Conservation (phyloP, 129 eudicot species). For the Tagetes erecta region DNA sequence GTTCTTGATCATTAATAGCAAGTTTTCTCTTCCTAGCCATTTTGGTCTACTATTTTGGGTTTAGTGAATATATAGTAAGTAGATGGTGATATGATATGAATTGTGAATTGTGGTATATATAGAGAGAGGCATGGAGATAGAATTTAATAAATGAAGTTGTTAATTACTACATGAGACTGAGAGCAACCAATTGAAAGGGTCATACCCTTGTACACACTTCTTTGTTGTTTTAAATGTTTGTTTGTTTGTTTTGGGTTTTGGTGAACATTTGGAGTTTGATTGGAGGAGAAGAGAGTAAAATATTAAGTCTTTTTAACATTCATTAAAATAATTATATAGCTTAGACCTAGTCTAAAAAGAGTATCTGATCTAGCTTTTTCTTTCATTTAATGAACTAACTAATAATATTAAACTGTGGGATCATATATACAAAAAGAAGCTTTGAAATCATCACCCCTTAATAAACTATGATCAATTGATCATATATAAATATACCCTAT, state of each 20-base stretch:
- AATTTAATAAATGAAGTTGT: conserved; percentile 22
- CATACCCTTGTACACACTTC: conserved; percentile 40
- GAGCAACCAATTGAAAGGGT: conserved; percentile 49
- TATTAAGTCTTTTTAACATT: conserved; percentile 17
- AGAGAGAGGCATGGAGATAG: conserved; percentile 13
- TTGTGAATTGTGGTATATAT: not conserved
- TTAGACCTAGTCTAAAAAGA: conserved; percentile 55
- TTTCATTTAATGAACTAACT: not conserved
- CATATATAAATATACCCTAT: conserved; percentile 21
- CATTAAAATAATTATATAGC: conserved; percentile 18
- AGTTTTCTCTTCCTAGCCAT: conserved; percentile 73
- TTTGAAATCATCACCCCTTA: conserved; percentile 50
- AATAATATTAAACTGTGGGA: conserved; percentile 26
- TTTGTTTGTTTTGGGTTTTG: conserved; percentile 22
- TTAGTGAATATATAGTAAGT: not conserved
- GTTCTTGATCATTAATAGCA: conserved; percentile 37
- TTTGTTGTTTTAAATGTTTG: conserved; percentile 26
- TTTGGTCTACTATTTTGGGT: conserved; percentile 9
- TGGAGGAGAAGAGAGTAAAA: conserved; percentile 26
- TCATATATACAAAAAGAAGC: conserved; percentile 32
- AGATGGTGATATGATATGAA: conserved; percentile 2
- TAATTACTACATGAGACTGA: conserved; percentile 16
- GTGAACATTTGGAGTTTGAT: conserved; percentile 46
- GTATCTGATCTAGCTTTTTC: conserved; percentile 39
- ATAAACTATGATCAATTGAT: too few species aligned